A percentile compares a stretch with the other conserved stretches of the same genome.
phyloP scores from a whole-genome alignment of 176 grass and related monocot genomes.

The Oryza nivara region DNA sequence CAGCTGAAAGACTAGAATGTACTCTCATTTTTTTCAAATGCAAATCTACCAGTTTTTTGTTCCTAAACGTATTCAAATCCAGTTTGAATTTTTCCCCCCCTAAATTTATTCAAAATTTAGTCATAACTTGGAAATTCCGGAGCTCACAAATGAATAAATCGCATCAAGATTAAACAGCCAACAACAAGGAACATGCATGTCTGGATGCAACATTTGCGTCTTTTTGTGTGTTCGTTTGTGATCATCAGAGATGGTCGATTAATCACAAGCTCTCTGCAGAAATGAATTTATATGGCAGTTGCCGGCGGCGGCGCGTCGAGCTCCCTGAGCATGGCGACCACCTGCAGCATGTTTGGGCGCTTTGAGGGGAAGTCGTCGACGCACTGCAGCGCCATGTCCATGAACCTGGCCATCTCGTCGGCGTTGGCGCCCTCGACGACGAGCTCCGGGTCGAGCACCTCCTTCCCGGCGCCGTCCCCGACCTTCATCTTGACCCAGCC shows the following conservation, averaged over 20 bases:
- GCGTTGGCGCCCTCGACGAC: background rate
- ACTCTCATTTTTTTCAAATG: too few species aligned
- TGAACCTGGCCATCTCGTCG: constrained; percentile 69
- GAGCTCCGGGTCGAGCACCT: constrained; percentile 77
- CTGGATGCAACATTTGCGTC: too few species aligned
- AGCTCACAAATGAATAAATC: too few species aligned
- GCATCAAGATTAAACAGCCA: too few species aligned
- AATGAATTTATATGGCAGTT: background rate
- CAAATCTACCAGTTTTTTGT: too few species aligned
- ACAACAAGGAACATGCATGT: too few species aligned
- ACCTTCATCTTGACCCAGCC: constrained; percentile 97
- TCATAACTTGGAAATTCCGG: too few species aligned
- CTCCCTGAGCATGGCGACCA: constrained; percentile 80
- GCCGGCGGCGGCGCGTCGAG: constrained; percentile 25
- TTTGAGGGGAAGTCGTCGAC: constrained; percentile 92
- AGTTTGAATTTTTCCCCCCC: too few species aligned
- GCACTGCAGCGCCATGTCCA: constrained; percentile 85
- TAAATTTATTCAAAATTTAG: too few species aligned
- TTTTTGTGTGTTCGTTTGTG: too few species aligned
- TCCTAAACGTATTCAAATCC: too few species aligned
- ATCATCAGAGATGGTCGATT: background rate
- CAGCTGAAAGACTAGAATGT: too few species aligned
- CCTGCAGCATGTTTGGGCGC: constrained; percentile 86
- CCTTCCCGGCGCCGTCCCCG: constrained; percentile 61
- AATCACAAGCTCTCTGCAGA: background rate